A percentile compares a stretch with the other conserved stretches of the same genome.
Conservation (phyloP, 2,329 filamentous ascomycete genomes). For the Coniochaeta prunicola region DNA sequence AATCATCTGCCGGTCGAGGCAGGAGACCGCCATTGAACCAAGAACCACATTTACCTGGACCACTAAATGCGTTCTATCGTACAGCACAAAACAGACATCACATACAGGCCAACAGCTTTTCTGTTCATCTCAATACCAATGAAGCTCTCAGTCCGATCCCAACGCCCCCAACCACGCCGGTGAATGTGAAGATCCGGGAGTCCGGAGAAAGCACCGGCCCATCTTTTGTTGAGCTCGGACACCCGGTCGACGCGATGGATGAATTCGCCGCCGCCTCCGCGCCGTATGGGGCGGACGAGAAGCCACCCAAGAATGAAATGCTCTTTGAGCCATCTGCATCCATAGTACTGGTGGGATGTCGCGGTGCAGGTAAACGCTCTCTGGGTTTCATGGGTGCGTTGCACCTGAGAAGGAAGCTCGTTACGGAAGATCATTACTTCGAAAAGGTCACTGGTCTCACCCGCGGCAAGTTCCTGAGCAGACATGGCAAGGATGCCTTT, state of each 20-base stretch:
- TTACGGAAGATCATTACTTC: constrained; percentile 63
- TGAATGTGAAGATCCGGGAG: neutral
- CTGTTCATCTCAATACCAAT: neutral
- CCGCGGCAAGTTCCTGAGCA: constrained; percentile 51
- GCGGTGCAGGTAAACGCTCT: constrained; percentile 65
- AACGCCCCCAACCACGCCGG: neutral
- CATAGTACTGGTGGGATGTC: constrained; percentile 63
- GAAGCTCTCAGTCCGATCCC: neutral
- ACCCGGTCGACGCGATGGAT: neutral
- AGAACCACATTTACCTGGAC: neutral
- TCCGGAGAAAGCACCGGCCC: neutral
- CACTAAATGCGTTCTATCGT: constrained; percentile 3
- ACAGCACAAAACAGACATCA: constrained; percentile 2
- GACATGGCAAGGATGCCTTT: constrained; percentile 55
- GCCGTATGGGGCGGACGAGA: constrained; percentile 7
- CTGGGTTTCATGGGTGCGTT: constrained; percentile 66
- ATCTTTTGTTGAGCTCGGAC: neutral
- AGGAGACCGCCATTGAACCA: neutral
- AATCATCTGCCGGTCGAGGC: constrained; percentile 15
- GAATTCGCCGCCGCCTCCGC: neutral
- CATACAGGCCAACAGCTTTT: neutral
- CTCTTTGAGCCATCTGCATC: constrained; percentile 54
- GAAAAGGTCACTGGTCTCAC: constrained; percentile 55
- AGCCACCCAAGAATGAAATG: constrained; percentile 27
- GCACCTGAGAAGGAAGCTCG: constrained; percentile 56